These are phyloP conservation scores for Rhizopus sp. DNA, from an alignment of 371 early-diverging fungal species.

Conservation along the genomic window DNA sequence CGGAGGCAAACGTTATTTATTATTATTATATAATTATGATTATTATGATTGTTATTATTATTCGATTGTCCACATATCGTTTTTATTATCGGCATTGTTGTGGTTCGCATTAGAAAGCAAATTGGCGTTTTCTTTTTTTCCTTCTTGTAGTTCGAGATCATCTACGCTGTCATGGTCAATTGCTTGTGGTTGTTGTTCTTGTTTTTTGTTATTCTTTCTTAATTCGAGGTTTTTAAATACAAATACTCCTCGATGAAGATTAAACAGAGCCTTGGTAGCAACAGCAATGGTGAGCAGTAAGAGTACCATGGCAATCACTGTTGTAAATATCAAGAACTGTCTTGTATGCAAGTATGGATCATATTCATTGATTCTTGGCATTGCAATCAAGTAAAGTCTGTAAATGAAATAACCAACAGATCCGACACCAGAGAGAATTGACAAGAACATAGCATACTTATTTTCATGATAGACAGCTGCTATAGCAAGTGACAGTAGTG, in stretches of 20 bases:
- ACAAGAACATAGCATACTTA: slow-evolving; percentile 30
- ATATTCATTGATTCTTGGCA: slow-evolving; percentile 11
- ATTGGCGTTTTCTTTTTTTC: not conserved
- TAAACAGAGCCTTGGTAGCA: slow-evolving; percentile 28
- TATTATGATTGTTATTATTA: not conserved
- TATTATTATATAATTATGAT: no score
- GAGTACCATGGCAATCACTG: slow-evolving; percentile 32
- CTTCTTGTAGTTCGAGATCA: slow-evolving; percentile 13
- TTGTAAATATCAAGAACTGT: slow-evolving; percentile 48
- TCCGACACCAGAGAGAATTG: slow-evolving; percentile 21
- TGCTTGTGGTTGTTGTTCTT: slow-evolving; percentile 14
- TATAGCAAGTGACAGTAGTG: slow-evolving; percentile 33
- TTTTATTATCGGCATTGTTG: not conserved
- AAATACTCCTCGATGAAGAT: slow-evolving; percentile 27
- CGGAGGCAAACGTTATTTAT: no score
- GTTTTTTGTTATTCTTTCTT: slow-evolving; percentile 16
- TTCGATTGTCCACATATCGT: slow-evolving; percentile 35
- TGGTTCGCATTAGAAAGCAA: not conserved
- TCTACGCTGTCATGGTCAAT: slow-evolving; percentile 34
- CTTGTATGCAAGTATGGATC: slow-evolving; percentile 54
- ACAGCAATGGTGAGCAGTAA: slow-evolving; percentile 27
- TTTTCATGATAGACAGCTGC: slow-evolving; percentile 45
- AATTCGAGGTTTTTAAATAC: slow-evolving; percentile 26
- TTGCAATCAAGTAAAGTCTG: slow-evolving; percentile 31
- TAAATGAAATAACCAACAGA: slow-evolving; percentile 41